Evolutionary conservation across 805 yeast species (phyloP).

Genomic region (Teunomyces stri): DNA sequence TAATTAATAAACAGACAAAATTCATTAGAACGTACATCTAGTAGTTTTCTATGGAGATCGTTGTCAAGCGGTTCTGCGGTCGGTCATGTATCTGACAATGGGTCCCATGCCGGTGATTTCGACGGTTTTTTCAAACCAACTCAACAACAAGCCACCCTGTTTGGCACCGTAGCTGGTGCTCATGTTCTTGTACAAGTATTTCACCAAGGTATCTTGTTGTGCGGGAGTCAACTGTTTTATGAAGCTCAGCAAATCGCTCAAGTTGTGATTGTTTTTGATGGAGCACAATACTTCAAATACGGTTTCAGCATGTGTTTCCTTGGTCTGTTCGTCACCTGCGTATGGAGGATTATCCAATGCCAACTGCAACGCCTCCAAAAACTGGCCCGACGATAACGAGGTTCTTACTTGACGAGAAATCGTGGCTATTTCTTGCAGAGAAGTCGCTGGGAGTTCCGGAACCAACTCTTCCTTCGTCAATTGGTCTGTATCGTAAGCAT

Average conservation of each 20-base stretch:
- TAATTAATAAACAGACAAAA: neutral
- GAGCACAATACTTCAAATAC: slow-evolving; percentile 67
- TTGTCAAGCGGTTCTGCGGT: slow-evolving; percentile 59
- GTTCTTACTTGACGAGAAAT: slow-evolving; percentile 58
- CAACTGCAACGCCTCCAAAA: slow-evolving; percentile 59
- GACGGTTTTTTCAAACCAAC: slow-evolving; percentile 90
- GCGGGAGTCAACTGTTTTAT: slow-evolving; percentile 57
- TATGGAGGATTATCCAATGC: slow-evolving; percentile 80
- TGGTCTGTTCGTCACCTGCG: slow-evolving; percentile 62
- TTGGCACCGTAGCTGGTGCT: slow-evolving; percentile 71
- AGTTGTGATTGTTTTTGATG: slow-evolving; percentile 53
- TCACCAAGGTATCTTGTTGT: slow-evolving; percentile 75
- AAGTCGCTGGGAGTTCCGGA: slow-evolving; percentile 47
- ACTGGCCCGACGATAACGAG: slow-evolving; percentile 68
- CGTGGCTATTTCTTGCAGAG: slow-evolving; percentile 51
- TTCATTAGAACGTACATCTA: neutral
- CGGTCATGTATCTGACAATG: slow-evolving; percentile 80
- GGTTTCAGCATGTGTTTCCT: slow-evolving; percentile 39
- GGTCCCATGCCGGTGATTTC: slow-evolving; percentile 86
- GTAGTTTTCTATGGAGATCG: neutral
- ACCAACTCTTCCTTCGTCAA: slow-evolving; percentile 62
- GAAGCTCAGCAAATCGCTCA: slow-evolving; percentile 61
- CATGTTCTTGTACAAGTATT: slow-evolving; percentile 87
- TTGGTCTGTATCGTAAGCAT: slow-evolving; percentile 83
- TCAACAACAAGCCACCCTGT: slow-evolving; percentile 79